A percentile compares a stretch with the other conserved stretches of the same genome.
Evolutionary conservation across 768 basidiomycete species (phyloP).

Genomic region (Boletus eberwhitei): DNA sequence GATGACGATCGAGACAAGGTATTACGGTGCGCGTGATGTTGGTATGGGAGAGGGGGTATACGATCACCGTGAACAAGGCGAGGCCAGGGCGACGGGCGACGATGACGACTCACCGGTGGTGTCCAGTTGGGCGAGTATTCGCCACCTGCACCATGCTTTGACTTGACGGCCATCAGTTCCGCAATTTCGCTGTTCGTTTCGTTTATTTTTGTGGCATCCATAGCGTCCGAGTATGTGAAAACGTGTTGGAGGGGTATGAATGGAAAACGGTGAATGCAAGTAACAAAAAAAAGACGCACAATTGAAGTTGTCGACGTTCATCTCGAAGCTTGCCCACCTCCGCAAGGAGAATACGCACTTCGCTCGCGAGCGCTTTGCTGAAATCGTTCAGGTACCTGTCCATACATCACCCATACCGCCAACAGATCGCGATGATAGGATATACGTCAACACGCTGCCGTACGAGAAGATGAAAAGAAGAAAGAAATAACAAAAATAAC

Average conservation of each 20-base stretch:
- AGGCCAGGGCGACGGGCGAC: neutral
- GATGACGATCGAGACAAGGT: neutral
- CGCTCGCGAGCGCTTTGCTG: slow-evolving; percentile 58
- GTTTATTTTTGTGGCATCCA: neutral
- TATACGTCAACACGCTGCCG: slow-evolving; percentile 6
- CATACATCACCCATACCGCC: neutral
- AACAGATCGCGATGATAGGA: neutral
- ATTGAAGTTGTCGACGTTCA: slow-evolving; percentile 54
- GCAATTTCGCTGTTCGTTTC: slow-evolving; percentile 66
- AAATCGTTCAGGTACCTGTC: slow-evolving; percentile 56
- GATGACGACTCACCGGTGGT: slow-evolving; percentile 44
- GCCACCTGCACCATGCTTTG: slow-evolving; percentile 77
- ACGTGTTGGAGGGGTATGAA: neutral
- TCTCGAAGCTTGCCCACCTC: slow-evolving; percentile 61
- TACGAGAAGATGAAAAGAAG: neutral
- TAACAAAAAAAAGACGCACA: slow-evolving; percentile 36
- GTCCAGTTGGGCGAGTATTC: slow-evolving; percentile 76
- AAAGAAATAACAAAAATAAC: too few species aligned
- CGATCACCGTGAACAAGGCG: neutral
- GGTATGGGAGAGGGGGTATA: neutral
- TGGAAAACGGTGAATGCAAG: neutral
- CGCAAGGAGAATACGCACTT: slow-evolving; percentile 58
- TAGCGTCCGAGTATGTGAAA: neutral
- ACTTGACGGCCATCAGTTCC: slow-evolving; percentile 77
- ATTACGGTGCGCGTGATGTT: neutral